phyloP scores from a whole-genome alignment of 345 rosid species.

The Eucalyptus tenuipes region DNA sequence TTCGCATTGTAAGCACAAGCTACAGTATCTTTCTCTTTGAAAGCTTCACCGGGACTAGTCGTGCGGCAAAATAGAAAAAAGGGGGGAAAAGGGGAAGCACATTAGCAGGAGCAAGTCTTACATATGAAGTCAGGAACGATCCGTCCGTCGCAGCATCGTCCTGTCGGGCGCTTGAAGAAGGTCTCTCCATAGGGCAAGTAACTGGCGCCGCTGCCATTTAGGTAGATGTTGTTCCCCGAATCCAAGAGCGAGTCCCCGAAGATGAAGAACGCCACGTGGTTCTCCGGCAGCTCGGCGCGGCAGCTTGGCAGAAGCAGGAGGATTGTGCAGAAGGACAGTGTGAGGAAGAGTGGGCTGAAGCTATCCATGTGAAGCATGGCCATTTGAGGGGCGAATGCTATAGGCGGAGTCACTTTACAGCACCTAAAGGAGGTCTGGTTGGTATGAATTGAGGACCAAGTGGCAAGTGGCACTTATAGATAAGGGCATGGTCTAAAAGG shows the following conservation, averaged over 20 bases:
- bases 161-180: not conserved
- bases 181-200: not conserved
- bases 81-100: not conserved
- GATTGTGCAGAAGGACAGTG: not conserved
- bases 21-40: not conserved
- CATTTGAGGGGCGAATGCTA: not conserved
- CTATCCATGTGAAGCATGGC: not conserved
- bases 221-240: not conserved
- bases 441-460: not conserved
- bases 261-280: not conserved
- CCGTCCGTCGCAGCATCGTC: not conserved
- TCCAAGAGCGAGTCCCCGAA: constrained; percentile 3
- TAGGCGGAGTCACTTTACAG: not conserved
- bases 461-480: not conserved
- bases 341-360: not conserved
- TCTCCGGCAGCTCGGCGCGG: not conserved
- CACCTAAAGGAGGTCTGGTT: not conserved
- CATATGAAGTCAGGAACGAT: constrained; percentile 7
- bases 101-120: not conserved
- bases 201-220: not conserved
- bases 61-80: not conserved
- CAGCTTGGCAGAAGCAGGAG: not conserved
- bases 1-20: not conserved
- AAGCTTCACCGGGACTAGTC: not conserved
- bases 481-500: not conserved